phyloP scores from a whole-genome alignment of 345 rosid species.

The Jatropha curcas region DNA sequence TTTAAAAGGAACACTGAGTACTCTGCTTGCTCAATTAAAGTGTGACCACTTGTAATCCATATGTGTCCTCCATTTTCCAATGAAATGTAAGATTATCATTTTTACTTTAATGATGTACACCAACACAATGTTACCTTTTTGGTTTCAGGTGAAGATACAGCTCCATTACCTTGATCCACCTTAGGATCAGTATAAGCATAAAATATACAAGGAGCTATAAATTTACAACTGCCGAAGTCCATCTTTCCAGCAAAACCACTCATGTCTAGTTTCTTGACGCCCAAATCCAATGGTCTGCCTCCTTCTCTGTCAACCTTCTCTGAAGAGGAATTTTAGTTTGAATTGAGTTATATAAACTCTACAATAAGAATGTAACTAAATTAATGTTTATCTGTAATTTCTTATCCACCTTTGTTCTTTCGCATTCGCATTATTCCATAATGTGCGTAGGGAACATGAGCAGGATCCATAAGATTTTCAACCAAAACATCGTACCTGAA shows the following conservation, averaged over 20 bases:
- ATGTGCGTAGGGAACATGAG: conserved; percentile 95
- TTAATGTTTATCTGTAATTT: background rate
- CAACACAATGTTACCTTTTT: conserved; percentile 34
- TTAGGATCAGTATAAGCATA: conserved; percentile 43
- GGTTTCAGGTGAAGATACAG: conserved; percentile 36
- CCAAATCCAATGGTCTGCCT: conserved; percentile 65
- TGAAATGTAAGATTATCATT: background rate
- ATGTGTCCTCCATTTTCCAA: background rate
- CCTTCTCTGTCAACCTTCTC: conserved; percentile 88
- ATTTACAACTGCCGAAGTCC: conserved; percentile 58
- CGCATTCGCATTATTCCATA: conserved; percentile 58
- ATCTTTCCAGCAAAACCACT: conserved; percentile 62
- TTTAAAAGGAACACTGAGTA: background rate
- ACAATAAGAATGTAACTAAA: background rate
- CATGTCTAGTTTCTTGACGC: conserved; percentile 45
- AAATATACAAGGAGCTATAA: conserved; percentile 72
- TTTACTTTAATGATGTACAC: background rate
- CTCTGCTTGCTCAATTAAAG: background rate
- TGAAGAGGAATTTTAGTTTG: conserved; percentile 28
- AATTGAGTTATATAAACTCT: conserved; percentile 9
- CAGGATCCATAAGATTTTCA: conserved; percentile 92
- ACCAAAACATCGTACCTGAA: conserved; percentile 77
- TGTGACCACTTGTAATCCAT: background rate
- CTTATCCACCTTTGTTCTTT: conserved; percentile 42
- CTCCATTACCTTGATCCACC: conserved; percentile 44